A percentile compares a stretch with the other conserved stretches of the same genome.
phyloP scores from a whole-genome alignment of 2,329 filamentous ascomycete genomes.

The Penicillium fuscoglaucum region DNA sequence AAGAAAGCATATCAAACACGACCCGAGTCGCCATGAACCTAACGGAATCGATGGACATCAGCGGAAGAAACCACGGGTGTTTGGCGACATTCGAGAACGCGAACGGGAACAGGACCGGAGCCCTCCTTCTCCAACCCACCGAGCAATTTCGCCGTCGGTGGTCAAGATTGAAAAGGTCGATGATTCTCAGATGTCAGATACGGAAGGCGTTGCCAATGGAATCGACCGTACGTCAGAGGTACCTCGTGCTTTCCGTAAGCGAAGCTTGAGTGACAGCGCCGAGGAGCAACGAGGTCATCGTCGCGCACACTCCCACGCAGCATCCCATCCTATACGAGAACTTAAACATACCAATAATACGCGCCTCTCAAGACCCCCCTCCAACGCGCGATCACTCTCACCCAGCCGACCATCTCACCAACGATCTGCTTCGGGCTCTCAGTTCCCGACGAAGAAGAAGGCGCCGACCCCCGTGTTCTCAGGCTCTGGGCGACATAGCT shows the following conservation, averaged over 20 bases:
- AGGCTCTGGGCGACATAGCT: constrained; percentile 45
- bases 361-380: constrained; percentile 31
- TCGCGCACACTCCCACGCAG: constrained; percentile 25
- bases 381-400: constrained; percentile 39
- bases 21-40: constrained; percentile 30
- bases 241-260: constrained; percentile 33
- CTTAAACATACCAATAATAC: constrained; percentile 31
- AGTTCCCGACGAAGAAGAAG: constrained; percentile 38
- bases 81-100: constrained; percentile 24
- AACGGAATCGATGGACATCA: constrained; percentile 29
- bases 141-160: constrained; percentile 34
- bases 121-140: constrained; percentile 29
- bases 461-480: constrained; percentile 43
- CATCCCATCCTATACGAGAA: constrained; percentile 24
- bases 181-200: constrained; percentile 26
- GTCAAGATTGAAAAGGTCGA: constrained; percentile 42
- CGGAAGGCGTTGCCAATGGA: constrained; percentile 20
- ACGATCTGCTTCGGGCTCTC: constrained; percentile 39
- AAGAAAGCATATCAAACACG: constrained; percentile 43
- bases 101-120: constrained; percentile 23
- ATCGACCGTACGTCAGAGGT: constrained; percentile 16
- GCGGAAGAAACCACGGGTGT: constrained; percentile 34
- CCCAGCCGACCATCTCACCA: constrained; percentile 39
- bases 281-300: constrained; percentile 33
- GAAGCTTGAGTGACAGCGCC: constrained; percentile 41